phyloP scores from a whole-genome alignment of 2,329 filamentous ascomycete species.

The Fusarium nematophilum region DNA sequence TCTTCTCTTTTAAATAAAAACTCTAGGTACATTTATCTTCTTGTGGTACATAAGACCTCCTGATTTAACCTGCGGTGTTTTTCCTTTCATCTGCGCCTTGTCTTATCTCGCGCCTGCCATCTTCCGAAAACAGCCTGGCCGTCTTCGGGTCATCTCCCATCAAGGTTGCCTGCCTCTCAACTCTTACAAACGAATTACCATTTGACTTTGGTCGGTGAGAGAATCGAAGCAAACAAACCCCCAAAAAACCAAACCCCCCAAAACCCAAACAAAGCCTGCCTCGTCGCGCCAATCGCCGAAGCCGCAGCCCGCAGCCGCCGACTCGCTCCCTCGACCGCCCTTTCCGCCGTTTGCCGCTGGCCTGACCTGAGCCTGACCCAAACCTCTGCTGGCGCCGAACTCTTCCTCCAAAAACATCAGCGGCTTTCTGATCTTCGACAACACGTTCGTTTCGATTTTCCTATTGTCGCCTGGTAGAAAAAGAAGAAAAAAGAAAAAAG shows the following conservation, averaged over 20 bases:
- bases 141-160: no score
- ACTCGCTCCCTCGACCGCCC: slow-evolving; percentile 41
- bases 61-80: no score
- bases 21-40: not conserved
- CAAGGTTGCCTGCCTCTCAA: no score
- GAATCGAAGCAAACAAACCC: no score
- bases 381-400: slow-evolving; percentile 10
- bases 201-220: no score
- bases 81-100: no score
- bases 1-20: not conserved
- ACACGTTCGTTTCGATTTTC: slow-evolving; percentile 17
- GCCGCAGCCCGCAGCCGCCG: slow-evolving; percentile 33
- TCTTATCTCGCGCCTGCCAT: no score
- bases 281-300: slow-evolving; percentile 30
- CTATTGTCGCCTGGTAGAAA: not conserved
- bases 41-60: no score
- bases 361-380: slow-evolving; percentile 40
- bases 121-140: no score
- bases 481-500: no score
- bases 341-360: slow-evolving; percentile 39
- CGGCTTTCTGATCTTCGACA: not conserved
- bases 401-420: slow-evolving; percentile 16
- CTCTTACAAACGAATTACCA: no score
- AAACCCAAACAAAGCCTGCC: slow-evolving; percentile 11
- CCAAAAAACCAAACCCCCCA: no score